phyloP scores from a whole-genome alignment of 2,329 filamentous ascomycete genomes.

The Eutypa lata region DNA sequence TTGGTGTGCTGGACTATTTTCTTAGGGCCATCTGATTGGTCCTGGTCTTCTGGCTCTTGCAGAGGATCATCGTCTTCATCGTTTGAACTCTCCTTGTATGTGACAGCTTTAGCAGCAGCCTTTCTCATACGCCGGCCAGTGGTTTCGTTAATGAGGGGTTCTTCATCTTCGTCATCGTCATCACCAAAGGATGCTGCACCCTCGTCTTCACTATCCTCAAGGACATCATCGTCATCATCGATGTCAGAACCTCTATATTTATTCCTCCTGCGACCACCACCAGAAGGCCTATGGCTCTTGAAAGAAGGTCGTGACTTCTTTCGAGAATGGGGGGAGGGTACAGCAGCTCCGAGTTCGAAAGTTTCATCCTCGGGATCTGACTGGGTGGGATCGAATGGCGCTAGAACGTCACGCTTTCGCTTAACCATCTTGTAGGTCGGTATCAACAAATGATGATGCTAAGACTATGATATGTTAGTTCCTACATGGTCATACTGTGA shows the following conservation, averaged over 20 bases:
- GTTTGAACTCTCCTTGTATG: conserved; percentile 45
- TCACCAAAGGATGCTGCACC: conserved; percentile 49
- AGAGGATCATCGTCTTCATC: conserved; percentile 33
- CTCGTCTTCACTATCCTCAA: conserved; percentile 52
- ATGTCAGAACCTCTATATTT: conserved; percentile 61
- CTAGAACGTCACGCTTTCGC: conserved; percentile 50
- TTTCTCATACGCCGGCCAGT: conserved; percentile 46
- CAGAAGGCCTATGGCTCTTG: conserved; percentile 26
- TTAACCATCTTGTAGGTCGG: conserved; percentile 42
- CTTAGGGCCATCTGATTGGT: conserved; percentile 28
- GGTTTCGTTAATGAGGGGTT: conserved; percentile 33
- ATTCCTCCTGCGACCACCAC: conserved; percentile 21
- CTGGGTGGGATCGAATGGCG: conserved; percentile 61
- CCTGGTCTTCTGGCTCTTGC: conserved; percentile 33
- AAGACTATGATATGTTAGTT: background rate
- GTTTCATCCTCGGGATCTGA: conserved; percentile 66
- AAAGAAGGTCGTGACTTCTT: conserved; percentile 42
- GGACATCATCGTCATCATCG: conserved; percentile 52
- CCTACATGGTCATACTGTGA: no score
- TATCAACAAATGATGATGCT: background rate
- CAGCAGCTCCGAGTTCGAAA: conserved; percentile 53
- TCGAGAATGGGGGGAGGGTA: conserved; percentile 20
- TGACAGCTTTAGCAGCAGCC: conserved; percentile 39
- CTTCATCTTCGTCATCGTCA: conserved; percentile 33
- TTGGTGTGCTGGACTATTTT: conserved; percentile 21